Conservation (phyloP, 1,139 yeast species). For the Diutina siamensis region DNA sequence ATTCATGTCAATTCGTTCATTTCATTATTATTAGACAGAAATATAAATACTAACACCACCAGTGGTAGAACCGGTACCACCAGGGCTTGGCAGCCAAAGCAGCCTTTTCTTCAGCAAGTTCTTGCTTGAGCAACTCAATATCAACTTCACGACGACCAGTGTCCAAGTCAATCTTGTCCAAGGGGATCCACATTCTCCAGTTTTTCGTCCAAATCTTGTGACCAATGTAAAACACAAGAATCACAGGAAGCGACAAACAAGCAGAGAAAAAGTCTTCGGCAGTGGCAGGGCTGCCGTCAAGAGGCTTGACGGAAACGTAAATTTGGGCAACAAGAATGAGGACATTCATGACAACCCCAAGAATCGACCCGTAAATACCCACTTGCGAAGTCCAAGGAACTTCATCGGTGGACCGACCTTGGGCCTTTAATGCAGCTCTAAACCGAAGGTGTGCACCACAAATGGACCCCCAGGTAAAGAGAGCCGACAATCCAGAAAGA, state of each 20-base stretch:
- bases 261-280: slow-evolving; percentile 25
- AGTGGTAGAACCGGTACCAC: slow-evolving; percentile 1
- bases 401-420: slow-evolving; percentile 35
- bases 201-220: slow-evolving; percentile 32
- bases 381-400: slow-evolving; percentile 42
- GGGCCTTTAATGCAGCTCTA: slow-evolving; percentile 53
- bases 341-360: slow-evolving; percentile 33
- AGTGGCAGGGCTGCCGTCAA: slow-evolving; percentile 20
- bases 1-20: no score
- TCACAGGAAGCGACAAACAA: slow-evolving; percentile 28
- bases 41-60: background rate
- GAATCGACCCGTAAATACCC: slow-evolving; percentile 44
- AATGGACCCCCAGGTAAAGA: slow-evolving; percentile 33
- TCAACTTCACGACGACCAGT: slow-evolving; percentile 63
- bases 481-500: slow-evolving; percentile 29
- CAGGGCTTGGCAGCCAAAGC: slow-evolving; percentile 37
- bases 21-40: no score
- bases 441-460: slow-evolving; percentile 63
- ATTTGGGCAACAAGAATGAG: slow-evolving; percentile 48
- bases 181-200: slow-evolving; percentile 30
- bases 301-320: slow-evolving; percentile 29
- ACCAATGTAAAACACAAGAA: slow-evolving; percentile 25
- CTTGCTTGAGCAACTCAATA: slow-evolving; percentile 53
- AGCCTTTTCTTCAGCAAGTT: slow-evolving; percentile 50
- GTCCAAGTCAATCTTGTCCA: slow-evolving; percentile 50